Base-by-base conservation (phyloP, 306 rosid species). In the Astragalus membranaceus region DNA sequence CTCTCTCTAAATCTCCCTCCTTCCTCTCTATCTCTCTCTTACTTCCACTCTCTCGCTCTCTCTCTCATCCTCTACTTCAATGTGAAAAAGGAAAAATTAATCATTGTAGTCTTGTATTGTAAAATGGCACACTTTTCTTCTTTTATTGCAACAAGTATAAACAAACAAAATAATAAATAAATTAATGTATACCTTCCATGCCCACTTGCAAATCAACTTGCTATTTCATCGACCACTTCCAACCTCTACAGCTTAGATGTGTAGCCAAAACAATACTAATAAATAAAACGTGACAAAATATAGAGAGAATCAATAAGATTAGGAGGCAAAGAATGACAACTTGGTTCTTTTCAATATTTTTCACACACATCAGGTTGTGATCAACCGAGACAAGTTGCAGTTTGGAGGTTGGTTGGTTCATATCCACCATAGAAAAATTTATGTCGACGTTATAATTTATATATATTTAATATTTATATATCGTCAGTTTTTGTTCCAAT, bases 181-280 rank as follows among this genome's bases (percentile, higher is more conserved):
- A 70, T 56, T 69, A 39, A 59, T 32, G 63, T 69, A 76, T 42
- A 37, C 58, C 75, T 62, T 73, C 74, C n/a, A 56, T 76, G 74
- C 74, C 91, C 78, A 87, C 88, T 86, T 83, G 88, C 86, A 79
- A 17, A 4, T 70, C 88, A 87, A 84, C 85, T 84, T 87, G 87
- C 81, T 26, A 16, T 29, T 55, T 44, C 65, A 36, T 47, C 57
- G 11, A 59, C 29, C 2, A 4, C 64, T 64, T 74, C 69, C 58
- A 36, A 57, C 44, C 67, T 33, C 7, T 9, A 58, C 71, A 68
- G 6, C 60, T 60, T 41, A 59, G 41, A 29, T 44, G 50, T 75
- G 3, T 47, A 29, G 46, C 4, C 2, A 49, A 65, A 26, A 26
- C 5, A 5, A 26, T 26, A 26, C 3, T 59, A 59, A 5, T 20